Conservation (phyloP, 2,329 filamentous ascomycete species). For the Colletotrichum sp. region DNA sequence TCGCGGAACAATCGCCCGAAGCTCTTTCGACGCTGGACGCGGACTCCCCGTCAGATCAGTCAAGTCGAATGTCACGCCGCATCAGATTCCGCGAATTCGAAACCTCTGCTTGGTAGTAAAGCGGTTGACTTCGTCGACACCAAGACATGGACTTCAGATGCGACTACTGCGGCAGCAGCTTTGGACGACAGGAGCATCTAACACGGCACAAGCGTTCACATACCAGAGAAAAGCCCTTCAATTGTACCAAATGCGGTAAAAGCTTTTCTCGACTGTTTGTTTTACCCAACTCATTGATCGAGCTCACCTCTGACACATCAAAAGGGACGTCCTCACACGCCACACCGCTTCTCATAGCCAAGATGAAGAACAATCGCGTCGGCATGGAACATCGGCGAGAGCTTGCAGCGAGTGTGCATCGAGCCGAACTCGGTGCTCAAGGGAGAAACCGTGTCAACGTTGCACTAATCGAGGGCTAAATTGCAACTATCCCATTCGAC, state of each 20-base stretch:
- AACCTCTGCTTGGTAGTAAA: neutral
- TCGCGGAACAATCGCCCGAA: neutral
- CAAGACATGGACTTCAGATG: neutral
- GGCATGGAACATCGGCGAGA: neutral
- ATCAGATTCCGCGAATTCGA: neutral
- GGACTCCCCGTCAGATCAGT: neutral
- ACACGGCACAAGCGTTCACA: constrained; percentile 6
- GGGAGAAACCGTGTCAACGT: constrained; percentile 10
- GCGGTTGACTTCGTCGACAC: neutral
- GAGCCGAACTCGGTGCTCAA: constrained; percentile 14
- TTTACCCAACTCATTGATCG: neutral
- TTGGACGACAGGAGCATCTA: constrained; percentile 11
- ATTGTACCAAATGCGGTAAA: constrained; percentile 2
- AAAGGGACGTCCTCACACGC: constrained; percentile 5
- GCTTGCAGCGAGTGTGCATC: constrained; percentile 18
- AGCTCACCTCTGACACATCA: neutral
- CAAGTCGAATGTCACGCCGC: neutral
- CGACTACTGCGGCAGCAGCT: neutral
- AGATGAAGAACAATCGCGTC: neutral
- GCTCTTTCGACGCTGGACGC: neutral
- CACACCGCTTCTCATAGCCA: constrained; percentile 4
- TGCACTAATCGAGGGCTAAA: neutral
- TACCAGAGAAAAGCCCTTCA: constrained; percentile 12
- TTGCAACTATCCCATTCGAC: constrained; percentile 17
- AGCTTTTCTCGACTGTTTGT: constrained; percentile 4